phyloP scores from a whole-genome alignment of 129 eudicot species.

The Arctium lappa region DNA sequence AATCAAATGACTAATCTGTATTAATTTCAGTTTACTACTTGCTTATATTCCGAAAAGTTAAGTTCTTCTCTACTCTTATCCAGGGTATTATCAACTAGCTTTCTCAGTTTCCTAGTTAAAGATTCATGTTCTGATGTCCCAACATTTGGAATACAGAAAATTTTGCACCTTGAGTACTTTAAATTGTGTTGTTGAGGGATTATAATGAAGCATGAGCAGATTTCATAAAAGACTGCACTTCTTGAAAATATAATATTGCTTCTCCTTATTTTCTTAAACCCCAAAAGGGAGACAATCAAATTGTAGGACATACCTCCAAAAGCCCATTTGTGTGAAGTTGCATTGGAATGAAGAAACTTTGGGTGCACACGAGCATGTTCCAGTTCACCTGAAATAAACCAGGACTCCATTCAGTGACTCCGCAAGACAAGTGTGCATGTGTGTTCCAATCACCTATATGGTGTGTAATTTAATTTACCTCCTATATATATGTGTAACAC shows the following conservation, averaged over 20 bases:
- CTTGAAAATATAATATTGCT: background rate
- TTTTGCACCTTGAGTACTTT: background rate
- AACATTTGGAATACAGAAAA: background rate
- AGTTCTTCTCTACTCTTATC: background rate
- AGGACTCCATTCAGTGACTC: background rate
- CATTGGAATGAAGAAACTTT: constrained; percentile 91
- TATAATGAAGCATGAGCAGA: background rate
- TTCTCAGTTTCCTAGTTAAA: background rate
- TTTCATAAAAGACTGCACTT: background rate
- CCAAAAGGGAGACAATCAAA: background rate
- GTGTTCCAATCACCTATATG: constrained; percentile 2
- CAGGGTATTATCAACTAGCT: background rate
- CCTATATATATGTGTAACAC: background rate
- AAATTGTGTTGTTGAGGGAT: background rate
- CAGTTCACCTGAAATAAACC: constrained; percentile 58
- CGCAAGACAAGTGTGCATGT: background rate
- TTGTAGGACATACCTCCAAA: constrained; percentile 59
- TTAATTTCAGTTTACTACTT: background rate
- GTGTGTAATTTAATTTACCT: background rate
- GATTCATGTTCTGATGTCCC: background rate
- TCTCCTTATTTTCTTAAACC: background rate
- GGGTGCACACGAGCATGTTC: constrained; percentile 97
- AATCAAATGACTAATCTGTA: background rate
- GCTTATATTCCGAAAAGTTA: background rate
- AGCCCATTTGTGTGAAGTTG: constrained; percentile 97